Evolutionary conservation across 192 early-diverging fungal genomes (phyloP), one percentile per base, ranked within the genome.

Genomic region (Linderina pennispora): DNA sequence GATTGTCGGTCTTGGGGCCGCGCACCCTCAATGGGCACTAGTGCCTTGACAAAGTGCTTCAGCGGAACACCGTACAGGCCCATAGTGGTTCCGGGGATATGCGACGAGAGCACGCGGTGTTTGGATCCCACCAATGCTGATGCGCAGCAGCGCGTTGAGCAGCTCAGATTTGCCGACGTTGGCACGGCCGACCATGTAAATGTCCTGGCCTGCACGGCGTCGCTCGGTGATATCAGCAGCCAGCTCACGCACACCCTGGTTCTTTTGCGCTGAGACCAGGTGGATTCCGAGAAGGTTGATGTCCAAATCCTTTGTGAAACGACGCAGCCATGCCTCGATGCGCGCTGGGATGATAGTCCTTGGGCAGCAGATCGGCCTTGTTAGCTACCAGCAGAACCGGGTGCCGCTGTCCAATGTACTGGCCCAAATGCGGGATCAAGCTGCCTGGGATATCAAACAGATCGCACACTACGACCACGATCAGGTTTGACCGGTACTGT

Each of bases 161-260:
- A 89, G 61, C 35, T 81, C 85, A 2, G 85, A 86, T 62, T 89
- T 89, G 22, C 87, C 87, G 9, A 81, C 87, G 49, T 89, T 89
- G 2, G 83, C 77, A 23, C 79, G 76, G 5, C 87, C 87, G 21
- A 89, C 68, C 52, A 89, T 59, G 45, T 82, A 89, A 13, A 87
- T 56, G 45, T 89, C 78, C 44, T 77, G 61, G 9, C 63, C 58
- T 4, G 55, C 39, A 4, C 49, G 38, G 33, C 77, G 70, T 2
- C 44, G 55, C 31, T 58, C 47, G 8, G 54, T 26, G 8, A 84
- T 58, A 3, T 68, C 62, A 10, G 61, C 62, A 7, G 74, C 49
- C 35, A 86, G 47, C 41, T 69, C 64, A 22, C 74, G 62, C 0
- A 77, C 50, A 7, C 77, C 79, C 42, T 73, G 62, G 33, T 78